phyloP scores from a whole-genome alignment of 192 early-diverging fungal species.

The Mortierella hygrophila region DNA sequence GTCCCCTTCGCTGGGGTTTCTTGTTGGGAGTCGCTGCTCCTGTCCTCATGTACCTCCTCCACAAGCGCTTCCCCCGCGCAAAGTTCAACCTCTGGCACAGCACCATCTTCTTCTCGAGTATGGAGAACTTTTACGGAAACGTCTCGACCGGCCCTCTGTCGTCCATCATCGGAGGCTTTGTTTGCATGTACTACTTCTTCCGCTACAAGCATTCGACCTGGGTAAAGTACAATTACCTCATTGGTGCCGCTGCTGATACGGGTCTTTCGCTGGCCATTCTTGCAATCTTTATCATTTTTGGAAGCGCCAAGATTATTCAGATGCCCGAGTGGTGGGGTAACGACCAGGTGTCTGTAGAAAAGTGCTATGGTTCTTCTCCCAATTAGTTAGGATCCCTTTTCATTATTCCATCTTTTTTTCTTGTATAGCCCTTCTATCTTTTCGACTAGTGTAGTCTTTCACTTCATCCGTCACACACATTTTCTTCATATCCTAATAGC shows the following conservation, averaged over 20 bases:
- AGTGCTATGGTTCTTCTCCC: conserved; percentile 50
- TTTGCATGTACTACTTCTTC: conserved; percentile 60
- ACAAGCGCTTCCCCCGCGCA: conserved; percentile 58
- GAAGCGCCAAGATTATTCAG: conserved; percentile 47
- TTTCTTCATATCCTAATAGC: not conserved
- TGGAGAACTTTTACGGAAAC: conserved; percentile 60
- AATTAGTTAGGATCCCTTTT: not conserved
- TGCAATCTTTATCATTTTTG: conserved; percentile 49
- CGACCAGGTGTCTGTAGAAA: conserved; percentile 37
- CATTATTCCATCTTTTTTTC: not conserved
- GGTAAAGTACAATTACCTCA: conserved; percentile 60
- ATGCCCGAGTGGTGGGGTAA: conserved; percentile 56
- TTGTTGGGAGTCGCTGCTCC: conserved; percentile 53
- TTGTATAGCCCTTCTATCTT: not conserved
- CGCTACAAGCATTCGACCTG: conserved; percentile 56
- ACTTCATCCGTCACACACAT: not conserved
- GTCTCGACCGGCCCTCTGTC: conserved; percentile 57
- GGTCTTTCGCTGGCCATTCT: conserved; percentile 50
- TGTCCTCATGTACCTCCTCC: conserved; percentile 52
- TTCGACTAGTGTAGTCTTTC: not conserved
- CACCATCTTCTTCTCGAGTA: conserved; percentile 59
- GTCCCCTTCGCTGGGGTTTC: conserved; percentile 61
- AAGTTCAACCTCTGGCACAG: conserved; percentile 59
- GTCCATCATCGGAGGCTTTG: conserved; percentile 57
- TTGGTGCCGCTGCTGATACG: conserved; percentile 53